Percentiles rank a stretch among this genome's conserved stretches.
Conservation (phyloP, 1,284 basidiomycete species). For the Boletus hoseneyae region DNA sequence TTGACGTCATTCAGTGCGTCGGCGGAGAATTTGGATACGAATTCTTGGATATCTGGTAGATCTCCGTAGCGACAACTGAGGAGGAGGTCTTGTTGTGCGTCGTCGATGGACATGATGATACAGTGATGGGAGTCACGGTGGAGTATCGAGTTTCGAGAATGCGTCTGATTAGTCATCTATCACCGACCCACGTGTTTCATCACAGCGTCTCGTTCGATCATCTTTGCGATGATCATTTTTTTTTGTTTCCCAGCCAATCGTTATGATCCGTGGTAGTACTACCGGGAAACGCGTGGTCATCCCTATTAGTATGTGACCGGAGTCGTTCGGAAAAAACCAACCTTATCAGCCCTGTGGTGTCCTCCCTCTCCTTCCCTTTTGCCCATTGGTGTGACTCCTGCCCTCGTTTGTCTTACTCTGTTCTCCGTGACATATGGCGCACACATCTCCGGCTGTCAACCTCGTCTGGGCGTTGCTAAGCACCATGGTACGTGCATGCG, state of each 20-base stretch:
- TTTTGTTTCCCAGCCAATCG: too few species aligned
- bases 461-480: conserved; percentile 62
- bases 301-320: too few species aligned
- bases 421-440: conserved; percentile 47
- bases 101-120: conserved; percentile 39
- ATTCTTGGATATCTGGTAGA: conserved; percentile 68
- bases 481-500: conserved; percentile 39
- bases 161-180: too few species aligned
- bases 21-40: conserved; percentile 57
- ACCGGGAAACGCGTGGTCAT: too few species aligned
- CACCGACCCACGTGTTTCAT: too few species aligned
- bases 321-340: not conserved
- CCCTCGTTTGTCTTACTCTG: too few species aligned
- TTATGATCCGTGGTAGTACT: too few species aligned
- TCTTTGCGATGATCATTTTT: too few species aligned
- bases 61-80: conserved; percentile 85
- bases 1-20: conserved; percentile 50
- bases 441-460: conserved; percentile 55
- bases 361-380: not conserved
- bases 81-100: conserved; percentile 76
- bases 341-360: not conserved
- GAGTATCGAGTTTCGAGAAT: too few species aligned
- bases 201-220: too few species aligned
- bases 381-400: too few species aligned
- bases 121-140: too few species aligned